Percentiles rank a stretch among this genome's conserved stretches.
These are phyloP conservation scores for Irpex rosettiformis DNA, from an alignment of 1,284 basidiomycete genomes.

Conservation along the genomic window DNA sequence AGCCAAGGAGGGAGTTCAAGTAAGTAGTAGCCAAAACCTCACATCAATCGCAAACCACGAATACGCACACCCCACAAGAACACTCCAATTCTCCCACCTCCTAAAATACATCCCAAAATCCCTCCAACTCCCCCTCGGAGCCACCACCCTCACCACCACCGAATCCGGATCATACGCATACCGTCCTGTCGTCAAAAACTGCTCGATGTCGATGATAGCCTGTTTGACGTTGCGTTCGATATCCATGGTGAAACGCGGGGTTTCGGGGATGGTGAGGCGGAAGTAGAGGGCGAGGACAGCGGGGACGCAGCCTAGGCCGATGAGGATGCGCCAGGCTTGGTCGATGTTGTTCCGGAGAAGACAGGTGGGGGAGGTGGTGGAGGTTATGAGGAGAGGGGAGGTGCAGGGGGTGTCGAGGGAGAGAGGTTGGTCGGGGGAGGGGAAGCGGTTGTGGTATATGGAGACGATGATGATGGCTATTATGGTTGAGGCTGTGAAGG, in stretches of 20 bases:
- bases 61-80: slow-evolving; percentile 49
- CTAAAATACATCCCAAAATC: slow-evolving; percentile 66
- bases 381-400: slow-evolving; percentile 34
- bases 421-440: neutral
- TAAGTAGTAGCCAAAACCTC: slow-evolving; percentile 16
- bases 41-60: slow-evolving; percentile 68
- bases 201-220: slow-evolving; percentile 65
- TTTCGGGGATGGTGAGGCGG: slow-evolving; percentile 77
- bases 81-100: slow-evolving; percentile 58
- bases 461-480: slow-evolving; percentile 28
- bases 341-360: slow-evolving; percentile 40
- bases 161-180: slow-evolving; percentile 56
- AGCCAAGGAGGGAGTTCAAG: slow-evolving; percentile 12
- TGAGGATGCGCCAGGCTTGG: slow-evolving; percentile 65
- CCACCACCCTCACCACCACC: slow-evolving; percentile 53
- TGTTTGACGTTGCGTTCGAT: slow-evolving; percentile 75
- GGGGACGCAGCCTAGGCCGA: slow-evolving; percentile 70
- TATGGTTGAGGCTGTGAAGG: slow-evolving; percentile 40
- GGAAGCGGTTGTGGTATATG: neutral
- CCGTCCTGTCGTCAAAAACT: slow-evolving; percentile 53
- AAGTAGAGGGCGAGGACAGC: slow-evolving; percentile 68
- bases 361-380: neutral
- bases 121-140: slow-evolving; percentile 57
- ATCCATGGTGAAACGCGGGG: slow-evolving; percentile 88
- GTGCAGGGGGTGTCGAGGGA: slow-evolving; percentile 33